Conservation (phyloP, 805 yeast genomes). For the Blastobotrys muscicola region DNA sequence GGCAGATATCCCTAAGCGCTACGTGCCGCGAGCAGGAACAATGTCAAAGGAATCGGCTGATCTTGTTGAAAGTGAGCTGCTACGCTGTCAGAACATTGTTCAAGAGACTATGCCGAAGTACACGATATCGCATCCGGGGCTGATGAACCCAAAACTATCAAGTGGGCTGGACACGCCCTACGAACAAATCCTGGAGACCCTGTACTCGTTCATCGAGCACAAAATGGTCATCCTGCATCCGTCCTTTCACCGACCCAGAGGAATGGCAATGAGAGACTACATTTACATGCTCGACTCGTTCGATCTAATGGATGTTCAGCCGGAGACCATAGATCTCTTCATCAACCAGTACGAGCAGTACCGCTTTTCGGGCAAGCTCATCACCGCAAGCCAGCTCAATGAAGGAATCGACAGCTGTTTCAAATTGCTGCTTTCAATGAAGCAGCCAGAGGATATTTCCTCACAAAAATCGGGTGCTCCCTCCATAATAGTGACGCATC, state of each 20-base stretch:
- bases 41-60: conserved; percentile 39
- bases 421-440: conserved; percentile 12
- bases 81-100: conserved; percentile 35
- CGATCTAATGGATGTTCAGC: conserved; percentile 13
- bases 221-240: conserved; percentile 28
- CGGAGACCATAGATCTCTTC: conserved; percentile 25
- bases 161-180: conserved; percentile 21
- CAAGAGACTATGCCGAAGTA: conserved; percentile 35
- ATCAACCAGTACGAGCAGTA: conserved; percentile 54
- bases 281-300: conserved; percentile 35
- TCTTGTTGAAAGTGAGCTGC: conserved; percentile 33
- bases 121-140: conserved; percentile 40
- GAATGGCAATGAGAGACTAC: conserved; percentile 33
- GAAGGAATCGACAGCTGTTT: conserved; percentile 41
- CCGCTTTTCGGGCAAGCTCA: conserved; percentile 54
- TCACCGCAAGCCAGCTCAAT: conserved; percentile 50
- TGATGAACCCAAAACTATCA: conserved; percentile 35
- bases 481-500: no score
- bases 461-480: no score
- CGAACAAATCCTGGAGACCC: conserved; percentile 18
- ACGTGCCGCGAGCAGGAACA: conserved; percentile 59
- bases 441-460: conserved; percentile 4
- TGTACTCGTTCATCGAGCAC: conserved; percentile 25
- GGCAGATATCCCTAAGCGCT: conserved; percentile 69
- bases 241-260: conserved; percentile 30